These are phyloP conservation scores for Misopates orontium DNA, from an alignment of 257 asterid species.

Conservation along the genomic window DNA sequence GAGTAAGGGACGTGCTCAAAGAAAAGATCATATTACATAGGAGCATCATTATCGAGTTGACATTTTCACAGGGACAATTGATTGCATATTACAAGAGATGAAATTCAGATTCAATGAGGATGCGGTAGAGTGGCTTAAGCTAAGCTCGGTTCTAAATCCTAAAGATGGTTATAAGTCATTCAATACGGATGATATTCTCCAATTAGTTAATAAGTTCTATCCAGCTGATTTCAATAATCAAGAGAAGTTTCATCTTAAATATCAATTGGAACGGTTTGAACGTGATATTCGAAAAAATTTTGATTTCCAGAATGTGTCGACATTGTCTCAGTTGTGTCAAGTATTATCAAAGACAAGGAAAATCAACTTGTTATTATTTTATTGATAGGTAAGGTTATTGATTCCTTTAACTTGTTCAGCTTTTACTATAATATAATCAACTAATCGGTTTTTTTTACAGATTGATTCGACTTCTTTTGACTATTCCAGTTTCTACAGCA, in stretches of 20 bases:
- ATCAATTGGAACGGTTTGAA: constrained; percentile 15
- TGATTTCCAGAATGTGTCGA: too few relatives aligned
- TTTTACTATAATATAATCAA: not conserved
- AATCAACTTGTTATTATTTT: too few relatives aligned
- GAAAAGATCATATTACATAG: not conserved
- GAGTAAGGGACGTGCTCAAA: not conserved
- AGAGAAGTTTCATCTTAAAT: constrained; percentile 5
- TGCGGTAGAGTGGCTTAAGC: not conserved
- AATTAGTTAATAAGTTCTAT: not conserved
- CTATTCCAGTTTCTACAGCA: too few relatives aligned
- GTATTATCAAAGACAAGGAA: too few relatives aligned
- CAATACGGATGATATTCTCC: not conserved
- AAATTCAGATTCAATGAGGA: too few relatives aligned
- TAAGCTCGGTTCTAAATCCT: constrained; percentile 2
- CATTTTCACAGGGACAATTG: too few relatives aligned
- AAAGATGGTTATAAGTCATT: not conserved
- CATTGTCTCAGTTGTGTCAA: too few relatives aligned
- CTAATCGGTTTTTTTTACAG: too few relatives aligned
- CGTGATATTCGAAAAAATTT: not conserved
- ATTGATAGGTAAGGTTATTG: too few relatives aligned
- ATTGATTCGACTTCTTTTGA: too few relatives aligned
- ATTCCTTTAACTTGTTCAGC: too few relatives aligned
- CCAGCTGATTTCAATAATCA: not conserved
- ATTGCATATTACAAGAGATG: not conserved
- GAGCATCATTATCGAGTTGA: too few relatives aligned